Evolutionary conservation across 208 protist genomes (phyloP).

Genomic region (Trypanosoma lewisi): DNA sequence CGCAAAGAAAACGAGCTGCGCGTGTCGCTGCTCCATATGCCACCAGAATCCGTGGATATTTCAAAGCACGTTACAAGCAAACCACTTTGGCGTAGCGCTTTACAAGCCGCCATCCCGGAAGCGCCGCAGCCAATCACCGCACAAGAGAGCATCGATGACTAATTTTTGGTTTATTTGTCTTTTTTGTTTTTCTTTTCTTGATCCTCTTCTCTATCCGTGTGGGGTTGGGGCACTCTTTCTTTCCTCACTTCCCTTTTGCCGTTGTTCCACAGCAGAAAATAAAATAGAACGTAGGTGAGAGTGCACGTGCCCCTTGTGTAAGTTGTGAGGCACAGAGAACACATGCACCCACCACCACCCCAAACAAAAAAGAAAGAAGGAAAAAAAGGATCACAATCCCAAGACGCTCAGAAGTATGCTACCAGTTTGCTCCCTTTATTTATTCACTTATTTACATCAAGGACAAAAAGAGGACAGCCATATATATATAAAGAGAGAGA

Average conservation of each 20-base stretch:
- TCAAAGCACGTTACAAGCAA: constrained; percentile 89
- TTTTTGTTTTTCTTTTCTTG: constrained; percentile 15
- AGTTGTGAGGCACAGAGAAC: too few species aligned
- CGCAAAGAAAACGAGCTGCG: constrained; percentile 67
- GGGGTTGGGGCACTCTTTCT: not conserved
- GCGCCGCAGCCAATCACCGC: constrained; percentile 88
- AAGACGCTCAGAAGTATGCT: too few species aligned
- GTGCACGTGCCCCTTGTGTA: too few species aligned
- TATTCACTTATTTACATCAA: too few species aligned
- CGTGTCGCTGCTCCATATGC: constrained; percentile 71
- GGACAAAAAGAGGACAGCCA: too few species aligned
- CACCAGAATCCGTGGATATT: constrained; percentile 51
- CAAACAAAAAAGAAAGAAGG: too few species aligned
- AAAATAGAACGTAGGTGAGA: too few species aligned
- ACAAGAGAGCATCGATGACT: constrained; percentile 68
- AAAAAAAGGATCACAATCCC: too few species aligned
- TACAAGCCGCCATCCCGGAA: constrained; percentile 77
- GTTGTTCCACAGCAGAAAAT: too few species aligned
- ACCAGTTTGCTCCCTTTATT: too few species aligned
- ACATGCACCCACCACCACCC: too few species aligned
- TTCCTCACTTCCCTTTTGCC: not conserved
- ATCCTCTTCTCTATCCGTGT: not conserved
- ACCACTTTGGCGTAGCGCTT: constrained; percentile 64
- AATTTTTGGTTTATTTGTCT: not conserved
- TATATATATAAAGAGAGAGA: too few species aligned